These are phyloP conservation scores for Polychaeton citri DNA, from an alignment of 2,329 filamentous ascomycete genomes.

Conservation along the genomic window DNA sequence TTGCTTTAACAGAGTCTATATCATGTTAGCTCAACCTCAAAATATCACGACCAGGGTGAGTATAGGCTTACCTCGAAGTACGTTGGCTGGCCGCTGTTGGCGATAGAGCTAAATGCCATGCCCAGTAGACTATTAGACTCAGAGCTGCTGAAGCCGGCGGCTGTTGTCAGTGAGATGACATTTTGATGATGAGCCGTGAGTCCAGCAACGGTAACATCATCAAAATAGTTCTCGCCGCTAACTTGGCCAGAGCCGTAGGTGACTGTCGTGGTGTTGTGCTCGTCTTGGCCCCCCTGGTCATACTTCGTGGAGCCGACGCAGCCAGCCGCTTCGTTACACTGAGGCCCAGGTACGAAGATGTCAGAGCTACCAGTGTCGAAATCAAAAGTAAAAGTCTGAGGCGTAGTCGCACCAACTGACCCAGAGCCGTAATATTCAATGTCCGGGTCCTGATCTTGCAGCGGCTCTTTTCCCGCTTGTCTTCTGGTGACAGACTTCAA, in stretches of 20 bases:
- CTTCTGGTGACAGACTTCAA: background rate
- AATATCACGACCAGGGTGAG: too few species aligned
- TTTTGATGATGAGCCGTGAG: constrained; percentile 10
- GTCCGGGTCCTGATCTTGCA: background rate
- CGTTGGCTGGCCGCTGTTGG: constrained; percentile 8
- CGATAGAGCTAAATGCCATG: constrained; percentile 10
- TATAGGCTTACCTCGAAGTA: constrained; percentile 11
- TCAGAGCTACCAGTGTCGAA: constrained; percentile 14
- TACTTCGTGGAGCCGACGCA: constrained; percentile 11
- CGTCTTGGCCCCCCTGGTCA: constrained; percentile 9
- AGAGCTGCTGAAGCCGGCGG: constrained; percentile 11
- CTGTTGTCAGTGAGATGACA: constrained; percentile 13
- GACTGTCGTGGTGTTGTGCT: constrained; percentile 12
- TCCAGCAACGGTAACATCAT: constrained; percentile 12
- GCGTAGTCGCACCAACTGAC: constrained; percentile 1
- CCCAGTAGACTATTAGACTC: constrained; percentile 13
- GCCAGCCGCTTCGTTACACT: constrained; percentile 9
- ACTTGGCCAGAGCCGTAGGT: constrained; percentile 13
- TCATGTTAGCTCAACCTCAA: too few species aligned
- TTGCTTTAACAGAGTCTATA: constrained; percentile 13
- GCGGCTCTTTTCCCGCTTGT: constrained; percentile 2
- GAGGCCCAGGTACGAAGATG: constrained; percentile 12
- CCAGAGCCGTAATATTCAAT: constrained; percentile 2
- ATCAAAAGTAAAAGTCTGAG: constrained; percentile 11
- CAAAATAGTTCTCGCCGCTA: constrained; percentile 14